Percentiles rank a stretch among this genome's conserved stretches.
Evolutionary conservation across 164 flowering plant species (phyloP).

Genomic region (Akebia trifoliata): DNA sequence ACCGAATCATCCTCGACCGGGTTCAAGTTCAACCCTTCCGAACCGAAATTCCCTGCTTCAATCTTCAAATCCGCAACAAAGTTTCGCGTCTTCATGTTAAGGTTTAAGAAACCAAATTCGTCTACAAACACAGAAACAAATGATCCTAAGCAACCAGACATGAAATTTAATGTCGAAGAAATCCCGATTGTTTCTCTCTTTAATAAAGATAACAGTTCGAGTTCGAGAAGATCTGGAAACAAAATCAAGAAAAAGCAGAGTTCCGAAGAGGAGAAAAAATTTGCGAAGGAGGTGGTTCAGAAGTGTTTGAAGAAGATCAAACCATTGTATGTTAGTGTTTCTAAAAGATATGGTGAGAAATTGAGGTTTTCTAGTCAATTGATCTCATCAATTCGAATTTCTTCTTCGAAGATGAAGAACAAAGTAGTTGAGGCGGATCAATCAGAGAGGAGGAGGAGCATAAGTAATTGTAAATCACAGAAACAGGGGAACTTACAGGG

Average conservation of each 20-base stretch:
- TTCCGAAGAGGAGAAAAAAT: constrained; percentile 35
- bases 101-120: constrained; percentile 48
- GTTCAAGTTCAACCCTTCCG: constrained; percentile 8
- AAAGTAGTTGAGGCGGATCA: too few relatives aligned
- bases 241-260: constrained; percentile 22
- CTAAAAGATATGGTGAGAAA: constrained; percentile 54
- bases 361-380: constrained; percentile 36
- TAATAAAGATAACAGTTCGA: constrained; percentile 51
- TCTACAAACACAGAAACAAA: constrained; percentile 8
- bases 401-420: constrained; percentile 21
- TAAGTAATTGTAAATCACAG: too few relatives aligned
- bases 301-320: constrained; percentile 75
- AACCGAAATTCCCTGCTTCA: constrained; percentile 28
- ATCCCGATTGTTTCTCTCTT: constrained; percentile 56
- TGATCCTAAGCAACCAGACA: too few relatives aligned
- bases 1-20: constrained; percentile 32
- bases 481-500: constrained; percentile 40
- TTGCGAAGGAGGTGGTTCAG: constrained; percentile 54
- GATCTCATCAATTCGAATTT: too few relatives aligned
- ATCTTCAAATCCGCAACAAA: constrained; percentile 47
- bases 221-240: constrained; percentile 25
- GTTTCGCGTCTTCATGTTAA: constrained; percentile 54
- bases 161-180: constrained; percentile 74
- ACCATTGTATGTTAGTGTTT: constrained; percentile 66
- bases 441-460: too few relatives aligned